phyloP scores from a whole-genome alignment of 1,139 yeast genomes.

The Lodderomyces theae region DNA sequence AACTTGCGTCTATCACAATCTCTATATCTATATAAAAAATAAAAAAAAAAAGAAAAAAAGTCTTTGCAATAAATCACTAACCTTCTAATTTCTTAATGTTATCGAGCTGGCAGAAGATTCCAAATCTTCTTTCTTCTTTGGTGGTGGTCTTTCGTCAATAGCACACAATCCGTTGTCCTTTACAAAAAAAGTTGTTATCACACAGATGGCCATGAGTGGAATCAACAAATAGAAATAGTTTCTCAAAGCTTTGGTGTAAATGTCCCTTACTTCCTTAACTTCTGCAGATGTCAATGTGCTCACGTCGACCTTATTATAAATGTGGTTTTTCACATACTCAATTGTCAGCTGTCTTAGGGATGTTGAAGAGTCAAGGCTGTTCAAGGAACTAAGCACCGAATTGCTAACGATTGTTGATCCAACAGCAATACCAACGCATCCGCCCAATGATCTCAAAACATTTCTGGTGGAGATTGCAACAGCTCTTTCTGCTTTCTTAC shows the following conservation, averaged over 20 bases:
- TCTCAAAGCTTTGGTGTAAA: constrained; percentile 36
- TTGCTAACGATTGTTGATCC: constrained; percentile 26
- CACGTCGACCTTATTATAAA: constrained; percentile 19
- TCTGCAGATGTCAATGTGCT: constrained; percentile 21
- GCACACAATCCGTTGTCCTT: constrained; percentile 40
- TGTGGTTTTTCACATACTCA: constrained; percentile 18
- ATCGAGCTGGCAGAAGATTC: constrained; percentile 15
- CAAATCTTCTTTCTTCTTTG: constrained; percentile 9
- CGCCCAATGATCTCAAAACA: constrained; percentile 53
- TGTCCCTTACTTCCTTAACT: constrained; percentile 21
- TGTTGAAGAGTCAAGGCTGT: not conserved
- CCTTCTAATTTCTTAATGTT: constrained; percentile 4
- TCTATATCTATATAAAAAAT: not conserved
- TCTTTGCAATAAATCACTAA: too few species aligned
- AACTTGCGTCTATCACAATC: not conserved
- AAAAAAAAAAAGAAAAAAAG: not conserved
- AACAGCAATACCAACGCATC: constrained; percentile 38
- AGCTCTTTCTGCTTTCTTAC: constrained; percentile 50
- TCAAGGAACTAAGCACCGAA: constrained; percentile 16
- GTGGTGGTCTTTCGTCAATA: constrained; percentile 27
- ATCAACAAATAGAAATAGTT: constrained; percentile 39
- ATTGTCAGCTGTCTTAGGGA: constrained; percentile 17
- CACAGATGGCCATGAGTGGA: constrained; percentile 42
- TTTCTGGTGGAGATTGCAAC: constrained; percentile 56
- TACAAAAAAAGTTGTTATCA: constrained; percentile 32